phyloP scores from a whole-genome alignment of 176 grass and related monocot species.

The Themeda triandra region DNA sequence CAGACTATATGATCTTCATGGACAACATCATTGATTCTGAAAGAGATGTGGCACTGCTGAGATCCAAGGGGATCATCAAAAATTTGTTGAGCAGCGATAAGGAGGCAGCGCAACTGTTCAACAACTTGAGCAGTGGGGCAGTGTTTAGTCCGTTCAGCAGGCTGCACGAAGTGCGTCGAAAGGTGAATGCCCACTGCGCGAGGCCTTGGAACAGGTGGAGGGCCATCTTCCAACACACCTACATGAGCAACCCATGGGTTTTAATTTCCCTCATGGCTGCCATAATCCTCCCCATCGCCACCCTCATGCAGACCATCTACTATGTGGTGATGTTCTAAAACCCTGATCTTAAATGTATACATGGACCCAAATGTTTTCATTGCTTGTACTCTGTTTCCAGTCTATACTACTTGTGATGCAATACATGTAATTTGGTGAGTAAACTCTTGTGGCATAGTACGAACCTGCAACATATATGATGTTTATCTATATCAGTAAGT shows the following conservation, averaged over 20 bases:
- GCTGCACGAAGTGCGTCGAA: neutral
- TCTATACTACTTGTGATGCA: no score
- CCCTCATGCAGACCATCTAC: no score
- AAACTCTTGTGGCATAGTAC: no score
- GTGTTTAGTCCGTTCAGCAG: neutral
- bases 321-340: no score
- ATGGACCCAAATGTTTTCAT: no score
- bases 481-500: no score
- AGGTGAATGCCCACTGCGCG: neutral
- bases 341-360: no score
- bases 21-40: constrained; percentile 50
- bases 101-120: constrained; percentile 17
- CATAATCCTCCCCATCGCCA: neutral
- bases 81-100: constrained; percentile 4
- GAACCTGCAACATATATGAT: no score
- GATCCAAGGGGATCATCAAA: constrained; percentile 9
- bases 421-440: no score
- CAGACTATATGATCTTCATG: constrained; percentile 54
- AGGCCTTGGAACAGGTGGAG: neutral
- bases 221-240: neutral
- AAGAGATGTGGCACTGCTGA: constrained; percentile 51
- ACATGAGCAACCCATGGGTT: neutral
- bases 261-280: neutral
- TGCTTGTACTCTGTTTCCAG: no score
- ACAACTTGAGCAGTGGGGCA: neutral